Evolutionary conservation across 768 basidiomycete genomes (phyloP).

Genomic region (Boletus sp.): DNA sequence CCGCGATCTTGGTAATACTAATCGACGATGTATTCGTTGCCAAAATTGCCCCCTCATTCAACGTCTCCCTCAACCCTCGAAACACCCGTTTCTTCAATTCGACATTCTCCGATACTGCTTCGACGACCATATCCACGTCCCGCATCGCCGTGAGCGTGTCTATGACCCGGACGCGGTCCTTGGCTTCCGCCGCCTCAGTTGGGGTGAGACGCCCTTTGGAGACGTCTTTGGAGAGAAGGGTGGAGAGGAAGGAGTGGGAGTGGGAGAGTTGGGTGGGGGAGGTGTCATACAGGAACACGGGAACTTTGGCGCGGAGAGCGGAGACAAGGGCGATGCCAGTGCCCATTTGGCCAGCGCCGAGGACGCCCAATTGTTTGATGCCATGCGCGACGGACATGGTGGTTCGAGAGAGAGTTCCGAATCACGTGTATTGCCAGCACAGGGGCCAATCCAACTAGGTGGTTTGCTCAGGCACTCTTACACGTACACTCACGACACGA

Average conservation of each 20-base stretch:
- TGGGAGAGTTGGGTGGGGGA: slow-evolving; percentile 70
- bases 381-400: slow-evolving; percentile 57
- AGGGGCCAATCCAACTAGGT: too few species aligned
- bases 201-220: slow-evolving; percentile 71
- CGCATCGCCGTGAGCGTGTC: slow-evolving; percentile 57
- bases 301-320: slow-evolving; percentile 79
- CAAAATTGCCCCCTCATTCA: slow-evolving; percentile 73
- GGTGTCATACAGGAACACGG: slow-evolving; percentile 82
- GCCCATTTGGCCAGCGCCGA: slow-evolving; percentile 88
- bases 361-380: slow-evolving; percentile 69
- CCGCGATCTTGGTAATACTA: slow-evolving; percentile 91
- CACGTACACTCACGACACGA: not conserved
- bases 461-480: too few species aligned
- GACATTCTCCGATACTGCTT: slow-evolving; percentile 89
- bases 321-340: slow-evolving; percentile 89
- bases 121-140: slow-evolving; percentile 89
- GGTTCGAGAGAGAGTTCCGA: slow-evolving; percentile 2
- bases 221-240: slow-evolving; percentile 85
- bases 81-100: slow-evolving; percentile 79
- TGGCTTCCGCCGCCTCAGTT: slow-evolving; percentile 70
- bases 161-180: slow-evolving; percentile 60
- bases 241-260: slow-evolving; percentile 72
- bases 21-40: slow-evolving; percentile 95
- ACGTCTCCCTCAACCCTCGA: slow-evolving; percentile 57
- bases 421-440: slow-evolving; percentile 12